Base-by-base conservation (phyloP, 1,139 yeast genomes). In the Hanseniaspora sp. region DNA sequence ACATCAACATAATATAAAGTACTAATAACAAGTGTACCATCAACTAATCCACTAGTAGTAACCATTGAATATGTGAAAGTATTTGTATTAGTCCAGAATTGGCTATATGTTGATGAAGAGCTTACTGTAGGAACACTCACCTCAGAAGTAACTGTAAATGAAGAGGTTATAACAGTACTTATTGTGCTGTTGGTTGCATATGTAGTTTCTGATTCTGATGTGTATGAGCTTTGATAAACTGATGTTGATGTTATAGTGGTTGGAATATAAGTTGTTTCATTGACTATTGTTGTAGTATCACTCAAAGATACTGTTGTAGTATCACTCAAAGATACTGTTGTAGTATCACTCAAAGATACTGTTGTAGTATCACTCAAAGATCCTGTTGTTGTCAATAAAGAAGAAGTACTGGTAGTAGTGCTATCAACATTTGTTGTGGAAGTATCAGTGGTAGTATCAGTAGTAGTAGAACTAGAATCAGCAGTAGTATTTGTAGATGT, bases 1-100 rank as follows among this genome's bases (percentile, higher is more conserved):
- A 53, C 46, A 28, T 53, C 23, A 13, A 47, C 47, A 34, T 53
- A 53, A 15, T 47, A 53, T 6, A 53, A 35, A 17, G 52, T 42
- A 15, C 38, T 45, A 7, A 47, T 30, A 18, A 41, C 52, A 39
- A 48, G 35, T 3, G 43, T 38, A 7, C 52, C 52, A 38, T 47
- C 45, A 43, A 49, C 48, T 12, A 43, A 29, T 7, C 53, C 53
- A 17, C 43, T 35, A 29, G 53, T 33, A 7, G 47, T 44, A 28
- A 37, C 18, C 7, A 35, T 28, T 11, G 53, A 49, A 29, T 43
- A 49, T 4, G 47, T 44, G 43, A 37, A 44, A 4, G 28, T 37
- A 30, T 49, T 37, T 13, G 34, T 31, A 6, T 28, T 34, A 9
- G 47, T 43, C 53, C 53, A 49, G 29, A 43, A 49, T 18, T 49